These are phyloP conservation scores for Triangularia verruculosa DNA, from an alignment of 2,329 filamentous ascomycete genomes.

Conservation along the genomic window DNA sequence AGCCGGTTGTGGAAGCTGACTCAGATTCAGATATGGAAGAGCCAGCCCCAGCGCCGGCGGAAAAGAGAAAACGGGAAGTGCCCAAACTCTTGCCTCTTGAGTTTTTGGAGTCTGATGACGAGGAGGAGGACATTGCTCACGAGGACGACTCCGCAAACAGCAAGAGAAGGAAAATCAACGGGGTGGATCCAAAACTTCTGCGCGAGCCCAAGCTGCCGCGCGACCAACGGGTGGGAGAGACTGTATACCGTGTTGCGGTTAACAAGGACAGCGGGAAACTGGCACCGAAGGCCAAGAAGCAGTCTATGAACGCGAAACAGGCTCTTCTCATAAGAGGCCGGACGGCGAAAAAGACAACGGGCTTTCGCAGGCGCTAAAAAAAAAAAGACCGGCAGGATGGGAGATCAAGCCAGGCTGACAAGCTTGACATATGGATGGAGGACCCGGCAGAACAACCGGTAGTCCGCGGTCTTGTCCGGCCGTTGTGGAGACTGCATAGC, in stretches of 20 bases:
- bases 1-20: conserved; percentile 25
- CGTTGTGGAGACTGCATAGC: conserved; percentile 6
- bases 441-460: background rate
- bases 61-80: conserved; percentile 35
- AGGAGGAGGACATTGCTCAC: conserved; percentile 37
- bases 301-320: conserved; percentile 42
- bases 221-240: conserved; percentile 51
- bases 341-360: conserved; percentile 37
- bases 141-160: conserved; percentile 26
- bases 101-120: conserved; percentile 52
- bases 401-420: background rate
- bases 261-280: conserved; percentile 45
- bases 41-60: conserved; percentile 13
- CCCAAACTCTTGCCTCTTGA: conserved; percentile 52
- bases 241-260: conserved; percentile 50
- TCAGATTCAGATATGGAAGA: conserved; percentile 23
- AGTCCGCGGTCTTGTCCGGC: conserved; percentile 14
- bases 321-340: conserved; percentile 46
- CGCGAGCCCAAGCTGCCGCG: conserved; percentile 39
- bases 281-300: conserved; percentile 47
- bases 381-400: conserved; percentile 18
- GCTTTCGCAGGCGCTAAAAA: conserved; percentile 42
- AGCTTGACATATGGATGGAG: background rate
- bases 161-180: conserved; percentile 46
- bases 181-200: conserved; percentile 38